Evolutionary conservation across 768 basidiomycete species (phyloP).

Genomic region (Suillus plorans): DNA sequence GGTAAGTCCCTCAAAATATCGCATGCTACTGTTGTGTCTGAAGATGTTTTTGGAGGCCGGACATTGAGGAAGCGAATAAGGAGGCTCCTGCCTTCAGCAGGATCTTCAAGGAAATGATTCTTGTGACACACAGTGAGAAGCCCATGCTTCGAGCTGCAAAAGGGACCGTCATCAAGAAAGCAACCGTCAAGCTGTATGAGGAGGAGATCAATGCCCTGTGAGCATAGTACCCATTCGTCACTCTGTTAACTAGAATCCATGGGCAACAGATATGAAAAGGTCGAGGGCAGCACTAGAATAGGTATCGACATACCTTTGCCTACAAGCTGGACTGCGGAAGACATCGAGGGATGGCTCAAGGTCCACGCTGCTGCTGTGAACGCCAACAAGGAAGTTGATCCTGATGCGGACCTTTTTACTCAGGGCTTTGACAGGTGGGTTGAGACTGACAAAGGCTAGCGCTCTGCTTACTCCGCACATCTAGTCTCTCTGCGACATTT

Average conservation of each 20-base stretch:
- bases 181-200: slow-evolving; percentile 37
- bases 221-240: slow-evolving; percentile 9
- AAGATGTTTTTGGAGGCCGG: slow-evolving; percentile 26
- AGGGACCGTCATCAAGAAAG: slow-evolving; percentile 43
- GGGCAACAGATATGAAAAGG: slow-evolving; percentile 28
- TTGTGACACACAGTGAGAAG: slow-evolving; percentile 39
- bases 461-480: neutral
- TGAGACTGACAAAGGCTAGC: neutral
- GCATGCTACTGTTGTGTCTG: neutral
- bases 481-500: slow-evolving; percentile 30
- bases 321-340: slow-evolving; percentile 20
- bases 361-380: slow-evolving; percentile 22
- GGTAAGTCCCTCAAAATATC: slow-evolving; percentile 17
- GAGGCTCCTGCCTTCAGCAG: slow-evolving; percentile 41
- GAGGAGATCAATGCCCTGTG: slow-evolving; percentile 49
- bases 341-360: slow-evolving; percentile 26
- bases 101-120: slow-evolving; percentile 54
- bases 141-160: slow-evolving; percentile 47
- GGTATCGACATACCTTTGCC: slow-evolving; percentile 25
- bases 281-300: slow-evolving; percentile 25
- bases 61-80: slow-evolving; percentile 44
- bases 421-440: slow-evolving; percentile 41
- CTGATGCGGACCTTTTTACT: slow-evolving; percentile 26
- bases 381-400: slow-evolving; percentile 7
- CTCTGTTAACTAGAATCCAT: neutral